Percentiles rank a stretch among this genome's conserved stretches.
These are phyloP conservation scores for Mucor irregularis DNA, from an alignment of 371 early-diverging fungal species.

Conservation along the genomic window DNA sequence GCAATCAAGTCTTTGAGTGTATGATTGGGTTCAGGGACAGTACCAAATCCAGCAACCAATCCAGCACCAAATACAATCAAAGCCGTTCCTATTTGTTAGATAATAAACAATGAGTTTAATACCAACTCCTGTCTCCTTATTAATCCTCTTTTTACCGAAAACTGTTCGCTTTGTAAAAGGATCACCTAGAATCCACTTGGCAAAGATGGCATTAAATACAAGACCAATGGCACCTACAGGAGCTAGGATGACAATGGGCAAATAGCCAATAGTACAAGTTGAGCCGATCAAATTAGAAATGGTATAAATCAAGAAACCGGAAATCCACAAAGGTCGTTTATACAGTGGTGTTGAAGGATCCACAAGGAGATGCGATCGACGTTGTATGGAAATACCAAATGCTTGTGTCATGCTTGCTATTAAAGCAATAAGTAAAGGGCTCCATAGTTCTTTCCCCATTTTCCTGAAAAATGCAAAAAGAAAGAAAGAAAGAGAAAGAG, in stretches of 20 bases:
- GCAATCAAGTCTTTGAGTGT: constrained; percentile 69
- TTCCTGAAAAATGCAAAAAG: background rate
- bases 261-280: constrained; percentile 73
- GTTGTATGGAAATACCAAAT: constrained; percentile 72
- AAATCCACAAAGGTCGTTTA: constrained; percentile 43
- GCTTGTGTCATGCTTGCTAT: constrained; percentile 64
- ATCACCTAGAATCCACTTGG: constrained; percentile 66
- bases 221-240: constrained; percentile 80
- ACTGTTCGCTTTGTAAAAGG: constrained; percentile 64
- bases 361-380: constrained; percentile 60
- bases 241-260: constrained; percentile 81
- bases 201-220: constrained; percentile 82
- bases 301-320: constrained; percentile 71
- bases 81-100: constrained; percentile 74
- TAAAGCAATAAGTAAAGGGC: constrained; percentile 38
- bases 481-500: constrained; percentile 7
- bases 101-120: too few species aligned
- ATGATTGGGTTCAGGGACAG: constrained; percentile 76
- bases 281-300: constrained; percentile 72
- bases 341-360: constrained; percentile 42
- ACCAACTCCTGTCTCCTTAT: background rate
- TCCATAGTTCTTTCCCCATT: constrained; percentile 29
- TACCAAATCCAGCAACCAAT: constrained; percentile 76
- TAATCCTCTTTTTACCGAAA: constrained; percentile 36
- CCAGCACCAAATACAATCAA: constrained; percentile 72